Base-by-base conservation (phyloP, 83 land plant species). In the Picea abies region DNA sequence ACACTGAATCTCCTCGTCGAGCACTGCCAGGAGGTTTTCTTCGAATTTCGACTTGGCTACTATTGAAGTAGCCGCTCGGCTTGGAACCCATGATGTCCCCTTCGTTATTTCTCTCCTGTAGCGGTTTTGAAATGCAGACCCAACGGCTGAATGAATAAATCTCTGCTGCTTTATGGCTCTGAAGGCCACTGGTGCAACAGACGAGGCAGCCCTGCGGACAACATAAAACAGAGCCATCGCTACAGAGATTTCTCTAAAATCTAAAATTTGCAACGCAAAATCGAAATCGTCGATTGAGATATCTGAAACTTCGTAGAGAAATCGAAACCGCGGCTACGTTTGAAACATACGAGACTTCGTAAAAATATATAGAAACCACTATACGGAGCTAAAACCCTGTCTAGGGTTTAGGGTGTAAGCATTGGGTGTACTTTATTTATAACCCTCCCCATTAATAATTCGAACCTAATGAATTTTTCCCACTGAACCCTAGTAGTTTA, bases 1-100 rank as follows among this genome's bases (percentile, higher is more conserved):
- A 69, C 84, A 83, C 29, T 89, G n/a, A 76, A 91, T 91, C 78
- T 91, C 91, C 0, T 71, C 56, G 0, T 91, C 83, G 23, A 91
- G 82, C 32, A 87, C 84, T 5, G 82, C 67, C 20, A 89, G 52
- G 4, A 91, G 87, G 37, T 76, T 26, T 23, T 72, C 83, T 14
- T 89, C 93, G 22, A 87, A 83, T 26, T 66, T 70, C 11, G 87
- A 63, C 29, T 62, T 62, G 37, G 65, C 70, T 2, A 60, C 78
- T 25, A 4, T 16, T 6, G 87, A 68, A 71, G 83, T 75, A 79
- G 69, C 82, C 62, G 73, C 58, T 0, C 84, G 69, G 14, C 81
- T 60, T 14, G 82, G 61, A 52, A 75, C 72, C 47, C 17, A 25
- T 37, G 52, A 20, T 5, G 61, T 78, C 11, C 35, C 3, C 14